Evolutionary conservation across 768 basidiomycete species (phyloP).

Genomic region (Amanita polypyramis): DNA sequence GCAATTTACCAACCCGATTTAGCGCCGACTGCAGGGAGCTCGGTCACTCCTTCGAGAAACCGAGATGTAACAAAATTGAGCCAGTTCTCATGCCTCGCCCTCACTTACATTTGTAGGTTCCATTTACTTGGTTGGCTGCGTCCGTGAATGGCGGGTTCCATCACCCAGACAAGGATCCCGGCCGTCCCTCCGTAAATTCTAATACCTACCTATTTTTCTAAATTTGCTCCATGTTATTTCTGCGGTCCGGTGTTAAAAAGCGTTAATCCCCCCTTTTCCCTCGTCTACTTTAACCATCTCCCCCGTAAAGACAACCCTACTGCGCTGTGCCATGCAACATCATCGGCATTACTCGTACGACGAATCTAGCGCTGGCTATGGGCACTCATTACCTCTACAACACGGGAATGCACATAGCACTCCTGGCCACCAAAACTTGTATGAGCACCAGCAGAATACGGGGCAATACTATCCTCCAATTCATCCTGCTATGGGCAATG

Average conservation of each 20-base stretch:
- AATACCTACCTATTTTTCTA: constrained; percentile 14
- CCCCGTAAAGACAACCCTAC: constrained; percentile 13
- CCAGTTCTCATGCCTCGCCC: constrained; percentile 14
- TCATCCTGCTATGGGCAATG: constrained; percentile 10
- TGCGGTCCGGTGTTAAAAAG: constrained; percentile 33
- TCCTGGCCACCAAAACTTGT: constrained; percentile 17
- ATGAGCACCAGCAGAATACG: constrained; percentile 20
- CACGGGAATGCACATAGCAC: constrained; percentile 20
- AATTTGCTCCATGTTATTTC: constrained; percentile 30
- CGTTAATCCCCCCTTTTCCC: constrained; percentile 11
- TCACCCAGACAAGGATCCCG: constrained; percentile 24
- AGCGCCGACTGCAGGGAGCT: constrained; percentile 17
- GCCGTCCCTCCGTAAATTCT: constrained; percentile 4
- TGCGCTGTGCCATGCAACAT: constrained; percentile 18
- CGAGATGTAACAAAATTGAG: constrained; percentile 23
- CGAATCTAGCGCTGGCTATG: constrained; percentile 21
- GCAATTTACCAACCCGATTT: constrained; percentile 24
- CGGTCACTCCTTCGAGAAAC: constrained; percentile 18
- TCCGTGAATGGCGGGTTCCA: constrained; percentile 34
- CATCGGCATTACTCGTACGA: constrained; percentile 33
- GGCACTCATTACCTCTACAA: constrained; percentile 17
- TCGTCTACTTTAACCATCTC: constrained; percentile 11
- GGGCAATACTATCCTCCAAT: constrained; percentile 24
- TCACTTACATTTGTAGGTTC: constrained; percentile 22
- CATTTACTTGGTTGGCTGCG: constrained; percentile 21